These are phyloP conservation scores for Phytophthora cactorum DNA, from an alignment of 352 stramenopile species.

Conservation along the genomic window DNA sequence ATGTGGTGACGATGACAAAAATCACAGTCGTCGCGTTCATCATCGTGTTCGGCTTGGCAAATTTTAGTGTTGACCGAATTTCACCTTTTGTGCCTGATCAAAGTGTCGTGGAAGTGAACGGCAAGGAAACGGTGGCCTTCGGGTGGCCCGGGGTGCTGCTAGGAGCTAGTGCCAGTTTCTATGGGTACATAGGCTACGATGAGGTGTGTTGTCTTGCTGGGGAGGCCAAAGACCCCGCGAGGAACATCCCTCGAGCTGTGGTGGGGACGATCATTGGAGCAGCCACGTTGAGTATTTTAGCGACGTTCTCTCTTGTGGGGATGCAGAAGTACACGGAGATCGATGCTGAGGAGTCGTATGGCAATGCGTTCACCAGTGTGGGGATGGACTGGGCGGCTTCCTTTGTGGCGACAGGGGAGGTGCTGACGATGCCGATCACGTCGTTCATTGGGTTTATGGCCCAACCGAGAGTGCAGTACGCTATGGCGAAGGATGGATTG, in stretches of 20 bases:
- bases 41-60: conserved; percentile 84
- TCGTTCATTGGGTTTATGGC: conserved; percentile 95
- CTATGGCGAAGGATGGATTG: conserved; percentile 94
- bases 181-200: conserved; percentile 97
- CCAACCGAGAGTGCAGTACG: conserved; percentile 91
- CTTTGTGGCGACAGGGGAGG: conserved; percentile 90
- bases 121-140: conserved; percentile 49
- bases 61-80: conserved; percentile 87
- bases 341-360: conserved; percentile 68
- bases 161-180: conserved; percentile 94
- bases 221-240: conserved; percentile 85
- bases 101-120: conserved; percentile 26
- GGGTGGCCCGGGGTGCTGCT: conserved; percentile 86
- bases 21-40: conserved; percentile 94
- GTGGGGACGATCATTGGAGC: conserved; percentile 91
- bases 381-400: conserved; percentile 78
- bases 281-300: conserved; percentile 80
- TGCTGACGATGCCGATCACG: conserved; percentile 96
- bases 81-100: conserved; percentile 80
- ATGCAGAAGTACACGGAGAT: conserved; percentile 92
- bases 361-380: conserved; percentile 72
- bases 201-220: conserved; percentile 95
- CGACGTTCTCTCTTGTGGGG: conserved; percentile 92
- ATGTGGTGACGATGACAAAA: conserved; percentile 92
- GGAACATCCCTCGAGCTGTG: conserved; percentile 90